Evolutionary conservation across 2,329 filamentous ascomycete species (phyloP).

Genomic region (Fusarium annulatum): DNA sequence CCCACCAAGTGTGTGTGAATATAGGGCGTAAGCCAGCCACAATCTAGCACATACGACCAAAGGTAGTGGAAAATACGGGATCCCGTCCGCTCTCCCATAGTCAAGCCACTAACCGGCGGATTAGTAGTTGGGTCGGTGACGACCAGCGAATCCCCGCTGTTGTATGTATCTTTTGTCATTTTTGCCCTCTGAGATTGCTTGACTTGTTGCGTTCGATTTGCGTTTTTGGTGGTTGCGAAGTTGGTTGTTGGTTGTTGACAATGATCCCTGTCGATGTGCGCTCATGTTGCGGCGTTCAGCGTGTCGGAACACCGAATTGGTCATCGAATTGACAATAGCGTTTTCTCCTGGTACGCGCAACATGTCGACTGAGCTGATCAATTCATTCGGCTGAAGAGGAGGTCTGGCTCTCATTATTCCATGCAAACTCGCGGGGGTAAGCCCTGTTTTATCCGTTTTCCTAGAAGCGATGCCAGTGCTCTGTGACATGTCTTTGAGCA

Average conservation of each 20-base stretch:
- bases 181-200: background rate
- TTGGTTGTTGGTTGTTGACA: too few species aligned
- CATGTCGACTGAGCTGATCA: accelerated
- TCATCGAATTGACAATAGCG: accelerated
- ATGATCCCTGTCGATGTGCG: background rate
- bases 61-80: constrained; percentile 5
- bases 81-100: background rate
- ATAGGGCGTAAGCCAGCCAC: accelerated
- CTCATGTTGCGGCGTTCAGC: too few species aligned
- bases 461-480: background rate
- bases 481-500: accelerated
- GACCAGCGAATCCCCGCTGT: background rate
- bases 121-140: too few species aligned
- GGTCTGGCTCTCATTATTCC: accelerated
- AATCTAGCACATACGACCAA: background rate
- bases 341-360: too few species aligned
- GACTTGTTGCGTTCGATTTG: accelerated
- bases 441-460: accelerated
- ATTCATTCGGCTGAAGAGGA: too few species aligned
- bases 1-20: accelerated
- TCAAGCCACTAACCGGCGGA: too few species aligned
- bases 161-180: background rate
- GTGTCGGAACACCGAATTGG: background rate
- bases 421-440: accelerated
- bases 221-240: background rate